Evolutionary conservation across 495 filamentous ascomycete genomes (phyloP), one percentile per base, ranked within the genome.

Genomic region (Hypoxylon perforatum): DNA sequence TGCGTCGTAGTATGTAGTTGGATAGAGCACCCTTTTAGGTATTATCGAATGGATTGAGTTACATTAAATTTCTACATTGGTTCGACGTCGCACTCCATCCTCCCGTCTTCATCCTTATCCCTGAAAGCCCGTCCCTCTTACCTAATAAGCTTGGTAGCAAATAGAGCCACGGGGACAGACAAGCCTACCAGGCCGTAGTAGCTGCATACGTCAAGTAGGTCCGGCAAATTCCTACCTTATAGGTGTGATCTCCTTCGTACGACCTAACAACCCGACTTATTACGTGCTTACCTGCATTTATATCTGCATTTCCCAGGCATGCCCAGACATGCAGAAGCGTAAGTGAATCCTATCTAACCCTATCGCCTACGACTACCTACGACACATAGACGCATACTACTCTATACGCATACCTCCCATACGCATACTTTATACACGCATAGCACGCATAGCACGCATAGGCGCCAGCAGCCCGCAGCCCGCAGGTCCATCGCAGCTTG

Each of bases 61-160:
- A 52, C 21, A 55, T 41, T 64, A 1, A n/a, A 28, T 28, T 14
- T 47, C 46, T 45, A 30, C 38, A 64, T 52, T 57, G 53, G 61
- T 63, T 51, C 36, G 46, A 44, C 45, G 44, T 28, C 22, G 42
- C 39, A 12, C 39, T 15, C 39, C 39, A 28, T 28, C 25, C 25
- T 28, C 8, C 25, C n/a, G n/a, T n/a, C n/a, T n/a, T 28, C 25
- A 28, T 28, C 25, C 25, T 8, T 25, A 57, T 57, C 53, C 52
- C 39, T 44, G 45, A 47, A 36, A 64, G 19, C 39, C 30, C 36
- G n/a, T 48, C 47, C 30, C 30, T 10, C 19, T 33, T 59, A 53
- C 15, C 39, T 51, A 61, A 52, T 61, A 52, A 52, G 28, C 14
- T 46, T 56, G 23, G 53, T 56, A 44, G 23, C 38, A 15, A 44